Evolutionary conservation across 164 flowering plant genomes (phyloP).

Genomic region (Aristolochia contorta): DNA sequence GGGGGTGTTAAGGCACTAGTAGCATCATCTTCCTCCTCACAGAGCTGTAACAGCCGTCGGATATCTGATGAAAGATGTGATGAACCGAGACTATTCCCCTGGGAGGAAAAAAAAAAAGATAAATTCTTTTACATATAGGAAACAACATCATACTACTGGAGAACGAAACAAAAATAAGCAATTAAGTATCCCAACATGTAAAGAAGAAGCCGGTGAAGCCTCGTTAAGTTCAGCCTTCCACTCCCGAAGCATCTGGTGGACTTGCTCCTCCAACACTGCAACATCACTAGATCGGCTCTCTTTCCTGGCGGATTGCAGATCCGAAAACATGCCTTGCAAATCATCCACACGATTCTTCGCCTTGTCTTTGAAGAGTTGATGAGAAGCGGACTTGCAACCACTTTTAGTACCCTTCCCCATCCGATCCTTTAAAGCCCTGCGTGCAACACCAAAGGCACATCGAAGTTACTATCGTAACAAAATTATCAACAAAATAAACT

Average conservation of each 20-base stretch:
- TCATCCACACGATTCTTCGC: conserved; percentile 92
- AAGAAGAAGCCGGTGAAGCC: conserved; percentile 85
- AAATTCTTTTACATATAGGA: too few species aligned
- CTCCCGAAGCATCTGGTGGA: conserved; percentile 92
- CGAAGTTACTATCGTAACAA: conserved; percentile 1
- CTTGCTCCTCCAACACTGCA: conserved; percentile 82
- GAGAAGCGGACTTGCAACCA: conserved; percentile 72
- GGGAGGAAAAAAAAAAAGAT: conserved; percentile 3
- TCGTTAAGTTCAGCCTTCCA: conserved; percentile 94
- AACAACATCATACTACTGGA: too few species aligned
- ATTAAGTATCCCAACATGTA: conserved; percentile 28
- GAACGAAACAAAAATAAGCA: background rate
- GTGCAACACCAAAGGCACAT: background rate
- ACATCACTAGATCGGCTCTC: conserved; percentile 70
- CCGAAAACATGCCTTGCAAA: conserved; percentile 73
- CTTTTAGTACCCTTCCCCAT: conserved; percentile 69
- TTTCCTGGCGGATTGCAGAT: conserved; percentile 87
- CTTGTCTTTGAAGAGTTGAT: conserved; percentile 79
- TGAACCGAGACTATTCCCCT: conserved; percentile 74
- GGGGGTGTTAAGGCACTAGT: conserved; percentile 40
- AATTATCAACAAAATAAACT: background rate
- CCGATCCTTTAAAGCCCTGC: conserved; percentile 11
- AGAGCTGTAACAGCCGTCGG: conserved; percentile 55
- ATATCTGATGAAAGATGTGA: conserved; percentile 62
- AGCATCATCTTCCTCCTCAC: conserved; percentile 63